Percentiles rank a stretch among this genome's conserved stretches.
Evolutionary conservation across 345 rosid genomes (phyloP).

Genomic region (Eucalyptus victrix): DNA sequence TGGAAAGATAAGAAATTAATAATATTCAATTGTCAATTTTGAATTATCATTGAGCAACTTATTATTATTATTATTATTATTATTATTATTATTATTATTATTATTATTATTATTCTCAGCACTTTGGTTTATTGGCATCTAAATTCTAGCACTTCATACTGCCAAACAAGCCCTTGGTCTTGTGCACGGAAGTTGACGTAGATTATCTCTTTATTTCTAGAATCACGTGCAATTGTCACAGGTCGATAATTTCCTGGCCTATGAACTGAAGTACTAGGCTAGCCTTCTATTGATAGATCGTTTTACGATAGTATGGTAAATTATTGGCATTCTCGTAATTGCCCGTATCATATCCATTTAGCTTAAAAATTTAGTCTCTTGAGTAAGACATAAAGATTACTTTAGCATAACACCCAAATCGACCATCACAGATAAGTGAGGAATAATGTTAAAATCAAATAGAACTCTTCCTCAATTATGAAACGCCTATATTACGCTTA

Average conservation of each 20-base stretch:
- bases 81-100: too few relatives aligned
- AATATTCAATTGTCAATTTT: not conserved
- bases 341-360: rapidly evolving
- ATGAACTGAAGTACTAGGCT: rapidly evolving
- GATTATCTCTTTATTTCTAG: not conserved
- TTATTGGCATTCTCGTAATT: rapidly evolving
- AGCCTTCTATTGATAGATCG: not conserved
- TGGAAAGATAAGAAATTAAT: not conserved
- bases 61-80: too few relatives aligned
- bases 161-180: not conserved
- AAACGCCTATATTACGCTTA: rapidly evolving
- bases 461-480: rapidly evolving
- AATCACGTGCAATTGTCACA: not conserved
- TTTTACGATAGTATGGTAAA: not conserved
- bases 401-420: not conserved
- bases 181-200: not conserved
- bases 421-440: not conserved
- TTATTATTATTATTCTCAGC: not conserved
- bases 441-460: not conserved
- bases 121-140: not conserved
- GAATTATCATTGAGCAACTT: not conserved
- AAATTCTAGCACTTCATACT: not conserved
- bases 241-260: rapidly evolving
- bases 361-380: not conserved
- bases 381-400: not conserved